Conservation (phyloP, 257 asterid species). For the Euphrasia confusa region DNA sequence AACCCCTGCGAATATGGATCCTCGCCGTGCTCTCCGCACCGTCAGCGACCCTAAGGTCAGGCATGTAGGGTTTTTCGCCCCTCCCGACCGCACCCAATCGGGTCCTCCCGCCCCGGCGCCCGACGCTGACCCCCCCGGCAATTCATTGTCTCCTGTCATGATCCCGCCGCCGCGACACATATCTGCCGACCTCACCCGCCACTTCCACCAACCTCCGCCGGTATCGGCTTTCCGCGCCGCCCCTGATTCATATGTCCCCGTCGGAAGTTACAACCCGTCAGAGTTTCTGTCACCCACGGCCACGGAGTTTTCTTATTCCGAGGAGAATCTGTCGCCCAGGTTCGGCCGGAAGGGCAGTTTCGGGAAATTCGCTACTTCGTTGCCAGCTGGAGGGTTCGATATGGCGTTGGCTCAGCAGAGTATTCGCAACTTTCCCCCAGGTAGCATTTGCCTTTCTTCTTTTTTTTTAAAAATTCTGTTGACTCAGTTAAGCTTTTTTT, state of each 20-base stretch:
- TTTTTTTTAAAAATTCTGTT: not conserved
- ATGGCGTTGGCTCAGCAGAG: conserved; percentile 41
- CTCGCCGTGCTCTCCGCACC: conserved; percentile 72
- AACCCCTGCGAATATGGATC: conserved; percentile 45
- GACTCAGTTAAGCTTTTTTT: not conserved
- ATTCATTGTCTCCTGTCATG: conserved; percentile 76
- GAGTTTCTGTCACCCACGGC: conserved; percentile 51
- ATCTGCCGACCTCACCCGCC: conserved; percentile 45
- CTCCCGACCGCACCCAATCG: conserved; percentile 59
- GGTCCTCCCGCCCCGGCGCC: conserved; percentile 45
- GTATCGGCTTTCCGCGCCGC: conserved; percentile 40
- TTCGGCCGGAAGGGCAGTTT: conserved; percentile 38
- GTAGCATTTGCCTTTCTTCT: conserved; percentile 24
- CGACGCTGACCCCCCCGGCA: conserved; percentile 44
- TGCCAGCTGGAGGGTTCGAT: conserved; percentile 58
- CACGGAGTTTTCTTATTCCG: conserved; percentile 33
- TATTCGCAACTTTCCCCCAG: conserved; percentile 37
- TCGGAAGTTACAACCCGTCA: conserved; percentile 73
- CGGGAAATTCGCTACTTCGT: conserved; percentile 61
- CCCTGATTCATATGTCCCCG: conserved; percentile 38
- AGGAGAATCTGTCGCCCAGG: conserved; percentile 35
- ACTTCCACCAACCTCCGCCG: conserved; percentile 32
- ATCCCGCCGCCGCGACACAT: conserved; percentile 75
- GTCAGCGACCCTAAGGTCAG: conserved; percentile 88
- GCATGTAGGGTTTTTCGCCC: conserved; percentile 80